A percentile compares a stretch with the other conserved stretches of the same genome.
These are phyloP conservation scores for Blastobotrys arbuscula DNA, from an alignment of 1,139 yeast genomes.

Conservation along the genomic window DNA sequence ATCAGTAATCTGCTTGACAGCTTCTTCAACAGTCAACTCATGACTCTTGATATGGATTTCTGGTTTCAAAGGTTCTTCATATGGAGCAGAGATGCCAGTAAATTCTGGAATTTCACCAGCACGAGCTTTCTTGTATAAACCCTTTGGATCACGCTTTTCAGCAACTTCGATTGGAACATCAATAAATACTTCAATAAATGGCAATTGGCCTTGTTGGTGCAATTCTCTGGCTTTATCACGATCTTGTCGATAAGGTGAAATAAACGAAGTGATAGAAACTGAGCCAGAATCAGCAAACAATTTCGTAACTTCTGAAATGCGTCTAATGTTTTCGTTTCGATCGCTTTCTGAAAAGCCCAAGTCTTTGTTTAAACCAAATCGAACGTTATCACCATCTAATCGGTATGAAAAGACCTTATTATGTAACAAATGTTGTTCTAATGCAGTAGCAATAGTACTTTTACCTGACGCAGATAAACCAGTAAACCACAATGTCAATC, in stretches of 20 bases:
- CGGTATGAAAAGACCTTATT: conserved; percentile 66
- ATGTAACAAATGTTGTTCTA: conserved; percentile 73
- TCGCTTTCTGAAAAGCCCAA: conserved; percentile 88
- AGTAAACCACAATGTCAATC: conserved; percentile 91
- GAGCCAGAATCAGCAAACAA: conserved; percentile 86
- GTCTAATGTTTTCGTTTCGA: conserved; percentile 88
- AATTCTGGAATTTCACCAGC: conserved; percentile 91
- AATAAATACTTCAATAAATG: conserved; percentile 83
- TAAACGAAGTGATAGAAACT: conserved; percentile 82
- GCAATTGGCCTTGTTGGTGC: conserved; percentile 68
- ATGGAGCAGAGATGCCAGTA: conserved; percentile 94
- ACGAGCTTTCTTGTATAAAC: conserved; percentile 91
- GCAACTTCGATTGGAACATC: conserved; percentile 93
- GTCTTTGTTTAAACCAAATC: conserved; percentile 92
- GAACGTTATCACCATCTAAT: conserved; percentile 89
- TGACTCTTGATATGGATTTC: conserved; percentile 79
- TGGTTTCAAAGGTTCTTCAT: conserved; percentile 82
- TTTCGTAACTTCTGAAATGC: conserved; percentile 91
- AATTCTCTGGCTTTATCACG: conserved; percentile 79
- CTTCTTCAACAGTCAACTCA: conserved; percentile 67
- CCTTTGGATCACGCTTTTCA: conserved; percentile 95
- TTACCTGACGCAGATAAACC: conserved; percentile 95
- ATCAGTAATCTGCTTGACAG: conserved; percentile 65
- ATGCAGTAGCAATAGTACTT: conserved; percentile 90
- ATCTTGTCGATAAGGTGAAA: conserved; percentile 82